A percentile compares a stretch with the other conserved stretches of the same genome.
Conservation (phyloP, 495 filamentous ascomycete species). For the Penicillium canariense region DNA sequence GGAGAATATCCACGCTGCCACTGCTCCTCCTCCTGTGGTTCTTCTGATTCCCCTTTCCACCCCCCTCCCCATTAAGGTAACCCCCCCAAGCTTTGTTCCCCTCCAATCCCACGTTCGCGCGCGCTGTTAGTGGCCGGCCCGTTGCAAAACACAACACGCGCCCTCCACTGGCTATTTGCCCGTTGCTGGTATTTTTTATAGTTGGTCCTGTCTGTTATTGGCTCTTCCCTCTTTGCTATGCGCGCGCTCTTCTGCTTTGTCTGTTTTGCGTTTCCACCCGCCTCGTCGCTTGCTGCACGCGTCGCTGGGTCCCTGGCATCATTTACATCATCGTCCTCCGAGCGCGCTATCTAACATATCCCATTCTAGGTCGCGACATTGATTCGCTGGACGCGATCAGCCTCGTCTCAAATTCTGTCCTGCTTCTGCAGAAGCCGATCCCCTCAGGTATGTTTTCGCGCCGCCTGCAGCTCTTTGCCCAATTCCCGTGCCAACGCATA, state of each 20-base stretch:
- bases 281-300: conserved; percentile 5
- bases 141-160: conserved; percentile 29
- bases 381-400: conserved; percentile 17
- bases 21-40: neutral
- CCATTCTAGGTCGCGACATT: conserved; percentile 14
- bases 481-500: conserved; percentile 49
- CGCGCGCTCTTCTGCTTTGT: conserved; percentile 6
- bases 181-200: conserved; percentile 6
- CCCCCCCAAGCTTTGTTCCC: conserved; percentile 5
- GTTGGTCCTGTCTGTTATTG: conserved; percentile 11
- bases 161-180: neutral
- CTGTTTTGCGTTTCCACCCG: conserved; percentile 17
- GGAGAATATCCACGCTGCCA: conserved; percentile 16
- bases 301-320: conserved; percentile 18
- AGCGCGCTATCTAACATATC: conserved; percentile 18
- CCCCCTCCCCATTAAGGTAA: conserved; percentile 14
- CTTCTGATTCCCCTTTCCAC: conserved; percentile 1
- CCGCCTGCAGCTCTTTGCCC: conserved; percentile 36
- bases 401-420: conserved; percentile 21
- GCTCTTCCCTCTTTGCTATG: conserved; percentile 8
- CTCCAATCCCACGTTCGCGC: conserved; percentile 32
- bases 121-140: conserved; percentile 16
- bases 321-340: conserved; percentile 21
- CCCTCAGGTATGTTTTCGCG: conserved; percentile 47
- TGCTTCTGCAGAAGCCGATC: conserved; percentile 36